Percentiles rank a stretch among this genome's conserved stretches.
phyloP scores from a whole-genome alignment of 495 filamentous ascomycete species.

The Parachaetomium inaequale region DNA sequence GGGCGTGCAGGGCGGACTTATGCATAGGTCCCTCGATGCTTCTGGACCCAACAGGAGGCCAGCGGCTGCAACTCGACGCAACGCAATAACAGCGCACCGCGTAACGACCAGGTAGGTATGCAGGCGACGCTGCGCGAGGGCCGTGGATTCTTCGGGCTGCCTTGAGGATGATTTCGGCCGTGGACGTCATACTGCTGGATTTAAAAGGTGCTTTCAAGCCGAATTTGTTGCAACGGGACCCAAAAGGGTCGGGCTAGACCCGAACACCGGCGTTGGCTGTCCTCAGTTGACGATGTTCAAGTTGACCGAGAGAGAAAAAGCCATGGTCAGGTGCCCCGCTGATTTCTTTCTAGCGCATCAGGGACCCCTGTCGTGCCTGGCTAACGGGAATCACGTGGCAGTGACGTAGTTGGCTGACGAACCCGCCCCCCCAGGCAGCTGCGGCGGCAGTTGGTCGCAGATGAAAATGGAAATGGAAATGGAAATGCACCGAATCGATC shows the following conservation, averaged over 20 bases:
- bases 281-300: neutral
- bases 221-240: too few species aligned
- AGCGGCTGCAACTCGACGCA: neutral
- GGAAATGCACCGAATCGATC: neutral
- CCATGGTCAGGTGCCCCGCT: neutral
- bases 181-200: too few species aligned
- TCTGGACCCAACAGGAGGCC: neutral
- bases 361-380: neutral
- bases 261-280: too few species aligned
- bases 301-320: neutral
- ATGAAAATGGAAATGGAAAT: neutral
- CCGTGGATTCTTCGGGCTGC: too few species aligned
- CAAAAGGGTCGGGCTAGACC: too few species aligned
- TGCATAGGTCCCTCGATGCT: too few species aligned
- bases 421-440: neutral
- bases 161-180: too few species aligned
- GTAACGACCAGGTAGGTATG: too few species aligned
- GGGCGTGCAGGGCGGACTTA: neutral
- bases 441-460: conserved; percentile 1
- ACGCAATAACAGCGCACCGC: neutral
- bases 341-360: neutral
- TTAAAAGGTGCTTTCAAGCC: too few species aligned
- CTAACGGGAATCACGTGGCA: conserved; percentile 4
- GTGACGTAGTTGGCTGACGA: conserved; percentile 22
- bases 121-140: too few species aligned